Percentiles rank a stretch among this genome's conserved stretches.
These are phyloP conservation scores for Nicotiana paniculata DNA, from an alignment of 257 asterid genomes.

Conservation along the genomic window DNA sequence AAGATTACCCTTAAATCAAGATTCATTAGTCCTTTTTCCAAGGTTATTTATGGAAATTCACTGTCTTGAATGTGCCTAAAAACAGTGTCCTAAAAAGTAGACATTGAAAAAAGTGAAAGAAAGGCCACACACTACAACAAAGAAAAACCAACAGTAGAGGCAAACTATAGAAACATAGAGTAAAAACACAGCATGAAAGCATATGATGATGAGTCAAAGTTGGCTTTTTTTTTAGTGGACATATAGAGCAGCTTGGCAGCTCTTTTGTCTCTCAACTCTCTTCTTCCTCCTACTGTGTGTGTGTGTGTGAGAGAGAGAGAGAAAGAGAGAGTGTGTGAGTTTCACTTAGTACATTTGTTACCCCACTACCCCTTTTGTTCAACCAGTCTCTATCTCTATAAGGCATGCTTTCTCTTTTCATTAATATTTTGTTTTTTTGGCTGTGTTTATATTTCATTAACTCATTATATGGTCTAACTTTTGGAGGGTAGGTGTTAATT, in stretches of 20 bases:
- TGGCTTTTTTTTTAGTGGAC: constrained; percentile 20
- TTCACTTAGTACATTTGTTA: constrained; percentile 9
- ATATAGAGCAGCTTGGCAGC: constrained; percentile 19
- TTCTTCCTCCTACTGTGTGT: constrained; percentile 14
- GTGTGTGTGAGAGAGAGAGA: constrained; percentile 5
- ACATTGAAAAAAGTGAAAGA: constrained; percentile 28
- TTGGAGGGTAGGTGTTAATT: constrained; percentile 20
- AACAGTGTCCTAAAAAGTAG: constrained; percentile 34
- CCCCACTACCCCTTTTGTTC: not conserved
- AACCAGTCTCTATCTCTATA: constrained; percentile 1
- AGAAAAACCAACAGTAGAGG: not conserved
- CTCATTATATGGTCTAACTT: constrained; percentile 29
- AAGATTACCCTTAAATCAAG: constrained; percentile 19
- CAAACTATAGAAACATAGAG: constrained; percentile 2
- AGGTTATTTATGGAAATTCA: constrained; percentile 22
- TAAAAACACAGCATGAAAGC: constrained; percentile 27
- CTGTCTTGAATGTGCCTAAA: constrained; percentile 17
- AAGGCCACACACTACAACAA: constrained; percentile 5
- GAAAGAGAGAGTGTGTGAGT: constrained; percentile 16
- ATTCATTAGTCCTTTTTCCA: not conserved
- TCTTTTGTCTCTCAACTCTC: constrained; percentile 22
- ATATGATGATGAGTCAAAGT: constrained; percentile 39
- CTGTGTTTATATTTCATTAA: constrained; percentile 16
- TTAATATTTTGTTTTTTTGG: constrained; percentile 4
- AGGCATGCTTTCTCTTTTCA: constrained; percentile 33